Evolutionary conservation across 805 yeast genomes (phyloP), one percentile per base, ranked within the genome.

Genomic region (Komagataella kurtzmanii): DNA sequence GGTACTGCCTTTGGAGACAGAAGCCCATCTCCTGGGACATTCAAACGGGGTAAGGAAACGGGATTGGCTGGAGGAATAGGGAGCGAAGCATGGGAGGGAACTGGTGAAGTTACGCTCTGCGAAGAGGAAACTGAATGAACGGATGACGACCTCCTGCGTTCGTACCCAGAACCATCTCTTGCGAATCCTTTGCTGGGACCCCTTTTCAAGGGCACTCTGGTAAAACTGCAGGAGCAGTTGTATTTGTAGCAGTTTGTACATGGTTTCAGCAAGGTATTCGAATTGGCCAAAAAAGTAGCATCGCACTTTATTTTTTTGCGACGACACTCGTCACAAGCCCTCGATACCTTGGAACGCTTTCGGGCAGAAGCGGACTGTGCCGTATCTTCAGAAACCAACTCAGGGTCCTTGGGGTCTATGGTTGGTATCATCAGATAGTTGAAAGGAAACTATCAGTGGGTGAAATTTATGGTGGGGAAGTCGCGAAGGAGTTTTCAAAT

Each of bases 301-400:
- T 85, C 81, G 66, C 95, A 85, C 51, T 79, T 72, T 19, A 85
- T 74, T 61, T 85, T 85, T 63, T 84, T 83, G 48, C 85, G 72
- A 44, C 93, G 73, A 63, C 93, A 85, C 51, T 83, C 81, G 62
- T 85, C 95, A 62, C 95, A 85, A 1, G 91, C 93, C 51, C 95
- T 65, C 1, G 89, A 83, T 0, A 85, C 88, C 61, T 85, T 85
- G 7, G 84, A 74, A 52, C 90, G 59, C 59, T 83, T 83, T 49
- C 85, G 40, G 40, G 40, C 40, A 30, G 40, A 30, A 10, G 40
- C 40, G 40, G 40, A 30, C 5, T 30, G 40, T 7, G 40, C 40
- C 12, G 47, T 4, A 30, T 30, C 40, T 10, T 30, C 40, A 10
- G 40, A 30, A 30, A 30, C 40, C 40, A 30, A 30, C 40, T 30